Evolutionary conservation across 1,139 yeast species (phyloP), one percentile per base, ranked within the genome.

Genomic region (Meyerozyma smithsonii): DNA sequence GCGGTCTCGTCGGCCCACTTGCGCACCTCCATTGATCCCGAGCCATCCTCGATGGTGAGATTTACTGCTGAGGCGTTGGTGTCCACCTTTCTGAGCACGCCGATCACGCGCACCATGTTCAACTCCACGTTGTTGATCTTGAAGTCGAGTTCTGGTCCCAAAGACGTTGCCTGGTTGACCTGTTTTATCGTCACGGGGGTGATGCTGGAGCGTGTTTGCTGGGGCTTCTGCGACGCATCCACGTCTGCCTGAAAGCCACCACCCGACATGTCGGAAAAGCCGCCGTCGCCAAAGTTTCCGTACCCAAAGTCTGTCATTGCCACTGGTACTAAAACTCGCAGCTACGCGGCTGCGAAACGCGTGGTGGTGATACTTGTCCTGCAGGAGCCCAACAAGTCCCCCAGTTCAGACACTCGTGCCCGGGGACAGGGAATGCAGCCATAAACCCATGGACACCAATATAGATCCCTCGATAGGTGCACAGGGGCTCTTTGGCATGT

Each of bases 181-280:
- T 86, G 95, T 54, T 84, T 84, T 52, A 89, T 80, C 1, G 96
- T 87, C 11, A 88, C 92, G 0, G 97, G 95, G 1, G 89, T 82
- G 36, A 87, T 59, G 11, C 79, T 58, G 40, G 69, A 59, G 46
- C 79, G 61, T 41, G 65, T 52, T 47, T 63, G 67, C 43, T 59
- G 57, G 50, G 58, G 61, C 44, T 56, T 64, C 24, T 64, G 70
- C 8, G 69, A 58, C 14, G 54, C 56, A 11, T 54, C 55, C 24
- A 49, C 59, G 20, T 59, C 66, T 33, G 53, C 49, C 38, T 52
- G 55, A 42, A 66, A 71, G 3, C 70, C 73, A 20, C 72, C 69
- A 34, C 48, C 52, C 35, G 44, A 55, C 36, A 48, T 52, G 35
- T 52, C 58, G 44, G 58, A 58, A 45, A 56, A 59, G 5, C 66